Evolutionary conservation across 768 basidiomycete species (phyloP), one percentile per base, ranked within the genome.

Genomic region (Agrocybe praecox): DNA sequence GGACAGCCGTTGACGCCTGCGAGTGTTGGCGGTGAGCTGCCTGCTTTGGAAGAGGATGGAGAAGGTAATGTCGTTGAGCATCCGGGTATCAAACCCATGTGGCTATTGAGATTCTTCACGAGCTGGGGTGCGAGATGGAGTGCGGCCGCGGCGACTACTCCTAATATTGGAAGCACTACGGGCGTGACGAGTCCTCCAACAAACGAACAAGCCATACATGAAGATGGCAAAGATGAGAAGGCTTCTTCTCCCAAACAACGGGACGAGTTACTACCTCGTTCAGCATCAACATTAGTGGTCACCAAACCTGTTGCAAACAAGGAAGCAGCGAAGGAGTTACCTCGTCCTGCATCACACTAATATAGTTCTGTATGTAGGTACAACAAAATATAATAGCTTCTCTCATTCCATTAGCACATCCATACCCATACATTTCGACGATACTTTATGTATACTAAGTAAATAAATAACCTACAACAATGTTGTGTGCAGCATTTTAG

Each of bases 31-130:
- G 50, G 52, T 21, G 58, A 49, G 32, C 55, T 46, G 24, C 42
- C n/a, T 42, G 42, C 24, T 8, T 63, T 69, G 47, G 29, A 55
- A 60, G 40, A 69, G 55, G 78, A 75, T 32, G 79, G 77, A 21
- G 81, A 83, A 49, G 85, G 82, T 53, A 82, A 82, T 55, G 82
- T 80, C 40, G 82, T 86, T 46, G 78, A 79, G 65, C 79, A 85
- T 69, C 79, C 79, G 29, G 74, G 72, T 19, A 84, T 89, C 67
- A 84, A 83, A 53, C 89, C 89, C 34, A 85, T 90, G 78, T 92
- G 90, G 90, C 67, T 91, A 52, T 72, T 92, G 63, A 76, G 80
- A 64, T 83, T 91, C 71, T 89, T 92, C 69, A 90, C 86, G 46
- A 88, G 86, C 56, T 91, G 88, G 89, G 87, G 85, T 7, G 82